Conservation (phyloP, 2,329 filamentous ascomycete genomes). For the Cladosporium sp. region DNA sequence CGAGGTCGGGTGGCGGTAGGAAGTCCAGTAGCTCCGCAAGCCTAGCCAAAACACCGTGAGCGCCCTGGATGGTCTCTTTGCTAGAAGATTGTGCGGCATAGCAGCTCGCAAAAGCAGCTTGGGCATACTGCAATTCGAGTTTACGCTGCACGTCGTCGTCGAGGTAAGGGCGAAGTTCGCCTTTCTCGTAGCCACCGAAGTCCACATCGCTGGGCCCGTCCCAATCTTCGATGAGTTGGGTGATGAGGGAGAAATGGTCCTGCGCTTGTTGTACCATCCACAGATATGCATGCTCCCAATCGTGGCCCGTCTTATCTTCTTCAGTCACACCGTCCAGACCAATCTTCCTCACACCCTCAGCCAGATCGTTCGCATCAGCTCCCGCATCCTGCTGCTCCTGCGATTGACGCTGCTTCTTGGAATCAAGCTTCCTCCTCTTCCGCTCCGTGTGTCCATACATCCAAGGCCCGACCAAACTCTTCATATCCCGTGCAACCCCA, state of each 20-base stretch:
- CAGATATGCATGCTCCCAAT: constrained; percentile 65
- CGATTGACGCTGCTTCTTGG: neutral
- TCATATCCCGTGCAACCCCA: constrained; percentile 60
- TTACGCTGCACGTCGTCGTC: constrained; percentile 57
- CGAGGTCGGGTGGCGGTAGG: constrained; percentile 51
- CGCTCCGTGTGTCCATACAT: constrained; percentile 62
- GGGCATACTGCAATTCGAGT: constrained; percentile 62
- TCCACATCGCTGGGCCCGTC: constrained; percentile 69
- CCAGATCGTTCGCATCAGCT: neutral
- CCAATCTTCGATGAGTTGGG: constrained; percentile 65
- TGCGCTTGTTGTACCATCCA: constrained; percentile 63
- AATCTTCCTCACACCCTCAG: constrained; percentile 22
- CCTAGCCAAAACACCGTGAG: constrained; percentile 58
- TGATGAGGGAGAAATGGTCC: constrained; percentile 58
- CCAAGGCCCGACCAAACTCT: constrained; percentile 69
- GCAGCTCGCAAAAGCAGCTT: constrained; percentile 62
- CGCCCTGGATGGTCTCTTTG: constrained; percentile 54
- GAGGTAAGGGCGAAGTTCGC: constrained; percentile 50
- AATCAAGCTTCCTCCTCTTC: constrained; percentile 37
- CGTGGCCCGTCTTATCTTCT: constrained; percentile 45
- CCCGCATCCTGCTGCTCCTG: constrained; percentile 1
- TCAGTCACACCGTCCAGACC: constrained; percentile 22
- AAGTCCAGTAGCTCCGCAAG: constrained; percentile 59
- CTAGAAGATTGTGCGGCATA: constrained; percentile 63
- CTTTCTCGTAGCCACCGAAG: constrained; percentile 52